Conservation (phyloP, 805 yeast species). For the Lachancea kluyveri region DNA sequence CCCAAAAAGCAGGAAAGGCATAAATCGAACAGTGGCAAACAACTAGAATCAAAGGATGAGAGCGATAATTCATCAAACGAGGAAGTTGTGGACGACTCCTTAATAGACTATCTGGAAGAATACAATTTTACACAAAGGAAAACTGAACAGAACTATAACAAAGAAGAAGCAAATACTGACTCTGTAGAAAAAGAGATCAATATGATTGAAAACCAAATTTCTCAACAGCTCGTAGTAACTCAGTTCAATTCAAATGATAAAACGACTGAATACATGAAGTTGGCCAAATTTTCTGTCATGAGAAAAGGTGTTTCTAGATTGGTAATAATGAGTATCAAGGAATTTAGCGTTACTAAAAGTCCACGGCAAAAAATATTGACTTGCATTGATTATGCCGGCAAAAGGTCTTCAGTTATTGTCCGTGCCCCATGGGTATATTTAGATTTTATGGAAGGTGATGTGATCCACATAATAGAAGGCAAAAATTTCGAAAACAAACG, state of each 20-base stretch:
- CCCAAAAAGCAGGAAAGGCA: background rate
- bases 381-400: slow-evolving; percentile 37
- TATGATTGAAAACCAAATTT: slow-evolving; percentile 8
- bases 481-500: slow-evolving; percentile 25
- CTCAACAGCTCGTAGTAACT: slow-evolving; percentile 9
- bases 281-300: slow-evolving; percentile 39
- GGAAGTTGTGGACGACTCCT: slow-evolving; percentile 14
- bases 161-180: background rate
- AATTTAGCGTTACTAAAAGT: slow-evolving; percentile 16
- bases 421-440: slow-evolving; percentile 58
- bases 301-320: slow-evolving; percentile 38
- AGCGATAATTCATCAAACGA: slow-evolving; percentile 1
- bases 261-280: slow-evolving; percentile 8
- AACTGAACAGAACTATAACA: background rate
- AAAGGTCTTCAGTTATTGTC: slow-evolving; percentile 39
- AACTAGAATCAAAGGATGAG: background rate
- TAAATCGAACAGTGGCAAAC: background rate
- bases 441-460: slow-evolving; percentile 43
- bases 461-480: slow-evolving; percentile 54
- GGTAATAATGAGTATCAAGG: slow-evolving; percentile 16
- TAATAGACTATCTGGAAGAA: slow-evolving; percentile 15
- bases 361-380: slow-evolving; percentile 47
- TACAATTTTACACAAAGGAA: slow-evolving; percentile 2
- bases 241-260: slow-evolving; percentile 3
- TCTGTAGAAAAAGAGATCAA: slow-evolving; percentile 4